These are phyloP conservation scores for Xylaria telfairii DNA, from an alignment of 495 filamentous ascomycete species.

Conservation along the genomic window DNA sequence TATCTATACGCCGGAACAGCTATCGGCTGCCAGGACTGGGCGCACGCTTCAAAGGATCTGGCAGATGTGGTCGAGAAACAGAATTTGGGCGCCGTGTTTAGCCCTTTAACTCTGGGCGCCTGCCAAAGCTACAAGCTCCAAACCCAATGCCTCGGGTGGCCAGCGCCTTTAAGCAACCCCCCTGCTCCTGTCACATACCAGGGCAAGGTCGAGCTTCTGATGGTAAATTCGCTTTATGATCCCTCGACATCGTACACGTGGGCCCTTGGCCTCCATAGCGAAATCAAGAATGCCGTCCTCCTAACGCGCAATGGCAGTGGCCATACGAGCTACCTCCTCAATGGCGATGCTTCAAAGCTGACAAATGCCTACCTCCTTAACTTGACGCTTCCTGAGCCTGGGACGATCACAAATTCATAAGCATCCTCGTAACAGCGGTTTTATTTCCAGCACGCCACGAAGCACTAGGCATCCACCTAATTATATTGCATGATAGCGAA, in stretches of 20 bases:
- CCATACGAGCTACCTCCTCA: slow-evolving; percentile 42
- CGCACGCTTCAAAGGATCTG: slow-evolving; percentile 31
- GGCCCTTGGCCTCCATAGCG: slow-evolving; percentile 40
- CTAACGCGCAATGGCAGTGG: slow-evolving; percentile 46
- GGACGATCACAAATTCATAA: slow-evolving; percentile 30
- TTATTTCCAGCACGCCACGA: not conserved
- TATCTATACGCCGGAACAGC: slow-evolving; percentile 35
- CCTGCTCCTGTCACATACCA: slow-evolving; percentile 33
- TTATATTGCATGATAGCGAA: not conserved
- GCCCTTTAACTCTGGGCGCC: slow-evolving; percentile 36
- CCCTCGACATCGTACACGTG: slow-evolving; percentile 45
- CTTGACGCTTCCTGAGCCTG: slow-evolving; percentile 36
- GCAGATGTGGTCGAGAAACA: slow-evolving; percentile 34
- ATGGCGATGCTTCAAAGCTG: slow-evolving; percentile 31
- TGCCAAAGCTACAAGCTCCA: slow-evolving; percentile 38
- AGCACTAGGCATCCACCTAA: not conserved
- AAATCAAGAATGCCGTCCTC: slow-evolving; percentile 42
- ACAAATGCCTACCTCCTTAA: slow-evolving; percentile 34
- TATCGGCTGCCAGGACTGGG: slow-evolving; percentile 47
- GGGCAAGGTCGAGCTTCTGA: slow-evolving; percentile 32
- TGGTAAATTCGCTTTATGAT: slow-evolving; percentile 46
- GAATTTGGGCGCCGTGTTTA: slow-evolving; percentile 29
- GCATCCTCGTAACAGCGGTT: not conserved
- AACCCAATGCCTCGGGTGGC: slow-evolving; percentile 48
- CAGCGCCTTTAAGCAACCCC: slow-evolving; percentile 41